Evolutionary conservation across 2,329 filamentous ascomycete genomes (phyloP).

Genomic region (Aspergillus hiratsukae): DNA sequence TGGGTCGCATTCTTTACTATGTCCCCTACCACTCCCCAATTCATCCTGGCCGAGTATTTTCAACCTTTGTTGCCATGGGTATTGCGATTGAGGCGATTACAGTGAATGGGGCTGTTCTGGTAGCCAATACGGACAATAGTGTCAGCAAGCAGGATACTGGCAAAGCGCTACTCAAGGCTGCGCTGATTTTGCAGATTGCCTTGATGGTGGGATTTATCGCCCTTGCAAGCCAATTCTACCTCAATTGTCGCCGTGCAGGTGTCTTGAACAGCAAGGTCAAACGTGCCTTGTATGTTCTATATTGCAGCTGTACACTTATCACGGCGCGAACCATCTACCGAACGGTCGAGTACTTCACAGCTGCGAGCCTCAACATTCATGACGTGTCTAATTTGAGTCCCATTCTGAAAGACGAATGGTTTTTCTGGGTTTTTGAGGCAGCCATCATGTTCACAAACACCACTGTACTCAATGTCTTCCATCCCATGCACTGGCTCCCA

Average conservation of each 20-base stretch:
- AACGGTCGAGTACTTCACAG: constrained; percentile 46
- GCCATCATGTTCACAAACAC: constrained; percentile 50
- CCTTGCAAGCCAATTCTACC: constrained; percentile 45
- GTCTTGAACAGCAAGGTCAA: constrained; percentile 44
- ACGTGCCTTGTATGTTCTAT: constrained; percentile 41
- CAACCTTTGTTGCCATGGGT: constrained; percentile 53
- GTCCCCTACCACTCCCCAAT: constrained; percentile 47
- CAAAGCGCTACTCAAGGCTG: constrained; percentile 45
- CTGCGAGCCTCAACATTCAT: constrained; percentile 29
- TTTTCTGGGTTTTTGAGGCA: constrained; percentile 54
- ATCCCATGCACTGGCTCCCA: constrained; percentile 49
- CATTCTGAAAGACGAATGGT: constrained; percentile 44
- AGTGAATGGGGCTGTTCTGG: constrained; percentile 47
- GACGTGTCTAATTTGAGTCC: constrained; percentile 32
- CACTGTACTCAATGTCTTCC: constrained; percentile 48
- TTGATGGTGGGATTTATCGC: constrained; percentile 48
- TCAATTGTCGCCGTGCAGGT: constrained; percentile 34
- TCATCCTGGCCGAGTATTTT: constrained; percentile 56
- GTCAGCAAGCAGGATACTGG: constrained; percentile 38
- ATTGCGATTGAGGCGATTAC: constrained; percentile 46
- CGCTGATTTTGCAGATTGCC: constrained; percentile 48
- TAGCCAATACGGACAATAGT: constrained; percentile 38
- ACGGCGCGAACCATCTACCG: constrained; percentile 45
- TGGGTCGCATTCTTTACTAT: constrained; percentile 49
- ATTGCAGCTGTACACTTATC: constrained; percentile 44